Evolutionary conservation across 108 stramenopile species (phyloP).

Genomic region (Halocafeteria seosinensis): DNA sequence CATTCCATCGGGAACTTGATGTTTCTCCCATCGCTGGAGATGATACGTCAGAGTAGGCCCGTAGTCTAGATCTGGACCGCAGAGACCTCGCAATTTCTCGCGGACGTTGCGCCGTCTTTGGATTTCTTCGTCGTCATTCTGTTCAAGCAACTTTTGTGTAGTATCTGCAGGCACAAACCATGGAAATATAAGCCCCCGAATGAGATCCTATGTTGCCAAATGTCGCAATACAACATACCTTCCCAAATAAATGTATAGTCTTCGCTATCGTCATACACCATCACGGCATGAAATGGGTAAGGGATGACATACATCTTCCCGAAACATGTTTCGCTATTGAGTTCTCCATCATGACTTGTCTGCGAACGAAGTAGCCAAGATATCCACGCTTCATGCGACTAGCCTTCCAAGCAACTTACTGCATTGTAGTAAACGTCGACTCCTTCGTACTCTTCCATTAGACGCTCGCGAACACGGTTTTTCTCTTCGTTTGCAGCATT

Average conservation of each 20-base stretch:
- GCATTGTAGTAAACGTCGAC: background rate
- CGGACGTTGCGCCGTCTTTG: background rate
- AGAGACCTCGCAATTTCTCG: background rate
- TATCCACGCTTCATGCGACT: no score
- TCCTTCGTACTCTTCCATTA: background rate
- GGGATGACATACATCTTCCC: background rate
- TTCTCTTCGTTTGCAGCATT: background rate
- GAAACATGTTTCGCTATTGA: background rate
- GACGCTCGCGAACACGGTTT: background rate
- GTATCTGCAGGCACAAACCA: no score
- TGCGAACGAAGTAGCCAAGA: no score
- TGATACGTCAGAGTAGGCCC: background rate
- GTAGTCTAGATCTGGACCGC: no score
- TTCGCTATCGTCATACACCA: background rate
- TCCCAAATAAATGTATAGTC: background rate
- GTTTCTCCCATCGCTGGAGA: background rate
- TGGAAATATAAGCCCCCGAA: no score
- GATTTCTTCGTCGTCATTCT: background rate
- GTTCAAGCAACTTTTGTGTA: background rate
- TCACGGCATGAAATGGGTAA: background rate
- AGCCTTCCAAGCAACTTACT: background rate
- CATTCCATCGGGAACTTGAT: background rate
- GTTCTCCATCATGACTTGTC: background rate
- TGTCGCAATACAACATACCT: no score
- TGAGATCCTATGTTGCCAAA: no score